Evolutionary conservation across 2,329 filamentous ascomycete species (phyloP), one percentile per base, ranked within the genome.

Genomic region (Aspergillus calidoustus): DNA sequence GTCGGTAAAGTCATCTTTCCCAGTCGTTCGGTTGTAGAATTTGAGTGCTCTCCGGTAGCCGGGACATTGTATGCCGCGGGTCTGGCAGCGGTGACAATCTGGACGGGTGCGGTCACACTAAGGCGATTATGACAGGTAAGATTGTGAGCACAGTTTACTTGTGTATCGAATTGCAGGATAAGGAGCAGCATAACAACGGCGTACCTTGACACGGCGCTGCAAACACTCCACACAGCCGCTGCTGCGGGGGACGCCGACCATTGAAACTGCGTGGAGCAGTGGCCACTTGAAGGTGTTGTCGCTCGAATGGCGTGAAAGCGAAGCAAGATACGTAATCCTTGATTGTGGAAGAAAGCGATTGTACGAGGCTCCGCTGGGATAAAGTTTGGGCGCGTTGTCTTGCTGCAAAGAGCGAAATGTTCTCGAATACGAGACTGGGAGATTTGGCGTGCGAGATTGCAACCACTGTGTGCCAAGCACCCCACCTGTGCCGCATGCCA

Each of bases 141-240:
- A 6, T 3, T 9, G 31, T 8, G 31, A 34, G 31, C 31, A n/a
- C n/a, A n/a, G n/a, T n/a, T n/a, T n/a, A n/a, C n/a, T n/a, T n/a
- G n/a, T n/a, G n/a, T n/a, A n/a, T n/a, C n/a, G n/a, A n/a, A n/a
- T n/a, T 19, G 25, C 30, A 19, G 50, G 51, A 49, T 38, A 8
- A 34, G 31, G 23, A 19, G 30, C 23, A 55, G 43, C 31, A 47
- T 5, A 44, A 34, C 31, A 15, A 34, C 19, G 28, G 49, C 59
- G n/a, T 59, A 70, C 68, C 63, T 69, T 70, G 58, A 70, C 60
- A 23, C 65, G 66, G 38, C 68, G 68, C 51, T 66, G 54, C 22
- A 70, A 48, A 62, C 68, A 70, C 11, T 66, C 61, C 34, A 57
- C 58, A 50, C 68, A 70, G 60, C 68, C 66, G n/a, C 38, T 65